Evolutionary conservation across 31 red algal genomes (phyloP).

Genomic region (Bonnemaisonia californica): DNA sequence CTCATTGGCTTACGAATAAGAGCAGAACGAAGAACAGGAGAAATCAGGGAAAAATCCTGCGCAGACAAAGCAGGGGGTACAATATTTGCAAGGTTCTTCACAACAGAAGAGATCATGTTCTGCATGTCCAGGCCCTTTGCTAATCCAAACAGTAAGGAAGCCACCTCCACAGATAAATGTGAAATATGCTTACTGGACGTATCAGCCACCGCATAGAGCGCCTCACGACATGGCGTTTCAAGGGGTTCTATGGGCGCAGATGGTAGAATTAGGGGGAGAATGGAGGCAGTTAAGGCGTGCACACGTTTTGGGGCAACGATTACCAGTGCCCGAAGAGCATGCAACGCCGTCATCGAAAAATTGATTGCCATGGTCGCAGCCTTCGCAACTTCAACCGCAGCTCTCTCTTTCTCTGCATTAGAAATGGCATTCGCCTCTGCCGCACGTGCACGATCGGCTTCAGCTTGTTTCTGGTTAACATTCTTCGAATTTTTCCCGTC

Average conservation of each 20-base stretch:
- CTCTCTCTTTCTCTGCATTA: conserved; percentile 38
- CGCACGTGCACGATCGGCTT: conserved; percentile 40
- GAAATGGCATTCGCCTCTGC: conserved; percentile 55
- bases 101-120: conserved; percentile 15
- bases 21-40: conserved; percentile 63
- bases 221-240: conserved; percentile 41
- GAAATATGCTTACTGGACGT: not conserved
- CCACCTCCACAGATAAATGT: conserved; percentile 40
- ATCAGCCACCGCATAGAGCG: conserved; percentile 37
- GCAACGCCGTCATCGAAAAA: not conserved
- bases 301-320: conserved; percentile 39
- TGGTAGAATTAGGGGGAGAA: conserved; percentile 58
- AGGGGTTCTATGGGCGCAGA: conserved; percentile 30
- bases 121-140: conserved; percentile 34
- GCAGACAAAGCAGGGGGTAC: conserved; percentile 50
- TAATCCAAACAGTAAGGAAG: conserved; percentile 36
- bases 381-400: conserved; percentile 27
- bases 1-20: conserved; percentile 27
- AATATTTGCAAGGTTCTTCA: conserved; percentile 17
- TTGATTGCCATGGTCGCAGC: conserved; percentile 26
- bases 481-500: conserved; percentile 19
- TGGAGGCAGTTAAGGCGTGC: conserved; percentile 22
- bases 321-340: conserved; percentile 12
- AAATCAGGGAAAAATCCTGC: conserved; percentile 70
- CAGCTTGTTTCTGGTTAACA: conserved; percentile 47